Percentiles rank a stretch among this genome's conserved stretches.
Conservation (phyloP, 768 basidiomycete genomes). For the Lyophyllum atratum region DNA sequence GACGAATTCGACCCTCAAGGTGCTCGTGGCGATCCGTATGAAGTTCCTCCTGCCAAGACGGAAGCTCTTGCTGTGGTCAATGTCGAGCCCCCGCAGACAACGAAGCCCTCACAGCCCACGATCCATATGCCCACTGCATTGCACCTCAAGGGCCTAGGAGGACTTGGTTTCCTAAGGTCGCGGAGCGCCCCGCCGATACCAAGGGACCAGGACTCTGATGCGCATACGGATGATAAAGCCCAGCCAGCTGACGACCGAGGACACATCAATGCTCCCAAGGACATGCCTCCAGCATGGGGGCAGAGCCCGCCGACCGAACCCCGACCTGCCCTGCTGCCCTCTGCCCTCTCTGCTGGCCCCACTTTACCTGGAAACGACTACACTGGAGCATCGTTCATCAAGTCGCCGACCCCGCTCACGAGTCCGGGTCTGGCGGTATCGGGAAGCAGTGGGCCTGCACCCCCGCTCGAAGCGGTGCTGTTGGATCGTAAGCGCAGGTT, state of each 20-base stretch:
- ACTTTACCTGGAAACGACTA: not conserved
- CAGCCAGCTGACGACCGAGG: conserved; percentile 13
- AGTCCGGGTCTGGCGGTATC: conserved; percentile 12
- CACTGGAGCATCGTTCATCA: not conserved
- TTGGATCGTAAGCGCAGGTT: conserved; percentile 66
- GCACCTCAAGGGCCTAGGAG: conserved; percentile 45
- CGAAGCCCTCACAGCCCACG: conserved; percentile 19
- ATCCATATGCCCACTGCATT: conserved; percentile 42
- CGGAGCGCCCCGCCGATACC: conserved; percentile 62
- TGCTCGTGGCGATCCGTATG: conserved; percentile 52
- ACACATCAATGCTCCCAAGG: not conserved
- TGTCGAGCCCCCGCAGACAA: conserved; percentile 2
- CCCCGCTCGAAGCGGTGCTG: conserved; percentile 66
- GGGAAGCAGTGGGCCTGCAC: conserved; percentile 43
- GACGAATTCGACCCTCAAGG: conserved; percentile 88
- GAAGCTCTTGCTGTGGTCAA: conserved; percentile 13
- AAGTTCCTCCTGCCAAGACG: conserved; percentile 28
- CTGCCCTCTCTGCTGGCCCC: not conserved
- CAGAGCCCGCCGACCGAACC: not conserved
- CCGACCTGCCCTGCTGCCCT: not conserved
- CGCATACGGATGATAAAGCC: conserved; percentile 5
- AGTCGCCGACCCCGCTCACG: conserved; percentile 4
- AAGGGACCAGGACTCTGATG: conserved; percentile 28
- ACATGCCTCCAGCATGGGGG: not conserved
- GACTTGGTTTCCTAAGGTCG: conserved; percentile 53